These are phyloP conservation scores for Apiotrichum sp. DNA, from an alignment of 1,284 basidiomycete species.

Conservation along the genomic window DNA sequence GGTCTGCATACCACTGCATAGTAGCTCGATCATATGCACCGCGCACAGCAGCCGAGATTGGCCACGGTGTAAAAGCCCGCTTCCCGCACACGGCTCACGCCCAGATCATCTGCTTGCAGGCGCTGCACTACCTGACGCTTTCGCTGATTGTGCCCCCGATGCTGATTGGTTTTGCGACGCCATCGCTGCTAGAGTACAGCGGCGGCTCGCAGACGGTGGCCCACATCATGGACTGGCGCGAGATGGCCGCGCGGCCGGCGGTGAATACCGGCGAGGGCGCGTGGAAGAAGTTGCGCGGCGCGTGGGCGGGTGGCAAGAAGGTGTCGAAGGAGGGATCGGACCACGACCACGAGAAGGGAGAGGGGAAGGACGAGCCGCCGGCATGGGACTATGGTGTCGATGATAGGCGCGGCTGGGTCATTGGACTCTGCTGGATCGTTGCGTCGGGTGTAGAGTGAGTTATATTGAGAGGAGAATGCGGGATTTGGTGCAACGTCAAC, in stretches of 20 bases:
- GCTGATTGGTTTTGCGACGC: conserved; percentile 66
- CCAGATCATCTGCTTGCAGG: conserved; percentile 86
- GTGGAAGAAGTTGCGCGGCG: conserved; percentile 51
- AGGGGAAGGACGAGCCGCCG: conserved; percentile 9
- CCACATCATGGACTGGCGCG: conserved; percentile 87
- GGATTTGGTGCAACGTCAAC: too few species aligned
- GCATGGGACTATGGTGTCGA: conserved; percentile 56
- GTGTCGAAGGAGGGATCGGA: conserved; percentile 13
- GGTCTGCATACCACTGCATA: too few species aligned
- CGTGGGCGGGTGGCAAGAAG: conserved; percentile 47
- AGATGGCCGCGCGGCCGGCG: conserved; percentile 78
- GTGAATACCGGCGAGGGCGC: conserved; percentile 52
- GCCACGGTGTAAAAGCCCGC: too few species aligned
- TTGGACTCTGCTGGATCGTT: conserved; percentile 73
- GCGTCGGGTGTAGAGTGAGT: conserved; percentile 75
- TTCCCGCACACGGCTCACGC: not conserved
- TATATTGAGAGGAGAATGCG: too few species aligned
- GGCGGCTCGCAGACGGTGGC: conserved; percentile 49
- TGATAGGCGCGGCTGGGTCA: conserved; percentile 74
- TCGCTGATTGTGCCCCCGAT: conserved; percentile 75
- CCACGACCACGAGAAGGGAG: conserved; percentile 2
- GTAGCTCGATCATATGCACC: too few species aligned
- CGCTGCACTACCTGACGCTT: conserved; percentile 84
- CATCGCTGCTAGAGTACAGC: conserved; percentile 68
- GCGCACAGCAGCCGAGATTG: too few species aligned